Evolutionary conservation across 441 rosid genomes (phyloP), one percentile per base, ranked within the genome.

Genomic region (Eutrema salsugineum): DNA sequence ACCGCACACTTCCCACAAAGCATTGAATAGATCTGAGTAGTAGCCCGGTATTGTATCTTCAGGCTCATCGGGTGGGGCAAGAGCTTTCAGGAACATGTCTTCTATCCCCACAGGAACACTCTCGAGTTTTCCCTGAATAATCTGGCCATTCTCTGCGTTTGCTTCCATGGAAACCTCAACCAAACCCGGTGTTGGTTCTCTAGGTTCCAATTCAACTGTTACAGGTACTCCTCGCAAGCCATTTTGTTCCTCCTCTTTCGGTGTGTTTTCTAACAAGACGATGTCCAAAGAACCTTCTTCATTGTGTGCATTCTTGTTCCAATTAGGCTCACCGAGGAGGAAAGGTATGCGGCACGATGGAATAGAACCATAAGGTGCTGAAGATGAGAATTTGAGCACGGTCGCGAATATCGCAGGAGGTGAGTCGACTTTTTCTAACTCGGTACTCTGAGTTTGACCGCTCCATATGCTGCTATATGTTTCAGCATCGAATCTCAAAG

Each of bases 41-140:
- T 92, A 95, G 57, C 55, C 71, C 33, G 93, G 83, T 32, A 83
- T 59, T 9, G 78, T 72, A 60, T 86, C 84, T 76, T 84, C 84
- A 6, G 75, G 78, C 27, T 86, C 75, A 36, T 84, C 91, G 2
- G 79, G 39, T 9, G 98, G 97, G 57, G 73, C 66, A 79, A 86
- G 83, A 53, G 98, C 89, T 77, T 85, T 89, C 15, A 86, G 91
- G 84, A 94, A 94, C 97, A 94, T 86, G 84, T 94, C 99, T 81
- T 92, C 99, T 62, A 92, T 91, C 49, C 98, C 98, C 32, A 91
- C 84, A 1, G 83, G 81, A 54, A 92, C 82, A 69, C 84, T 83
- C 66, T 83, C 89, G 72, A 94, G 91, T 81, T 87, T 90, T 19
- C 98, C 94, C 17, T 68, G 73, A 64, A 94, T 84, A 57, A 94